A percentile compares a stretch with the other conserved stretches of the same genome.
Conservation (phyloP, 768 basidiomycete genomes). For the Obba rivulosa region DNA sequence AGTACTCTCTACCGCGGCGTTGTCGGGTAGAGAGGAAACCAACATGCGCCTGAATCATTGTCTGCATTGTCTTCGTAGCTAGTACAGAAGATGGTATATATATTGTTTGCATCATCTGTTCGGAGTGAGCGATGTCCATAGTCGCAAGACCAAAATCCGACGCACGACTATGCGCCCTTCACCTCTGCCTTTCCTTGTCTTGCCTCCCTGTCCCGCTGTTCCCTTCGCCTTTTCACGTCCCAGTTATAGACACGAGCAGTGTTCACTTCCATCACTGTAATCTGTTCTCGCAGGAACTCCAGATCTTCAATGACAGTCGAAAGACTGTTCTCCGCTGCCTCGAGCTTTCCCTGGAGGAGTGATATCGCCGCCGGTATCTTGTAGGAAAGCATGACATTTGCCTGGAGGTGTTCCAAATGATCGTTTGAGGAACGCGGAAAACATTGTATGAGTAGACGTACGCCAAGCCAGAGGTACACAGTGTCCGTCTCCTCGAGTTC, state of each 20-base stretch:
- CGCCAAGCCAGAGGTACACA: constrained; percentile 95
- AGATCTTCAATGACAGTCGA: constrained; percentile 77
- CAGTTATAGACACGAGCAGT: constrained; percentile 95
- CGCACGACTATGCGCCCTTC: background rate
- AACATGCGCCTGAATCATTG: background rate
- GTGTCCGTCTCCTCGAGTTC: constrained; percentile 81
- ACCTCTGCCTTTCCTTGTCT: constrained; percentile 6
- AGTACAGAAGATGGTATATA: background rate
- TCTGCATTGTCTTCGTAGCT: background rate
- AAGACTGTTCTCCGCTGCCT: constrained; percentile 60
- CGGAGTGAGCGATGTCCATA: background rate
- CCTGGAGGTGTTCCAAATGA: constrained; percentile 46
- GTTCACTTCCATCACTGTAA: constrained; percentile 95
- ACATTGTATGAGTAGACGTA: constrained; percentile 35
- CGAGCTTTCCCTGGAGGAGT: constrained; percentile 71
- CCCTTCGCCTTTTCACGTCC: constrained; percentile 83
- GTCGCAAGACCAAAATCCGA: background rate
- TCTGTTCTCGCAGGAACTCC: constrained; percentile 89
- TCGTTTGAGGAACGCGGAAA: constrained; percentile 1
- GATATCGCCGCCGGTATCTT: constrained; percentile 71
- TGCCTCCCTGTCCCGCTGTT: constrained; percentile 39
- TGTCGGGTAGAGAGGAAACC: too few relatives aligned
- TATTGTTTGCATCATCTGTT: background rate
- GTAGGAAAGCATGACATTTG: constrained; percentile 97
- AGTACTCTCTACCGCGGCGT: too few relatives aligned